These are phyloP conservation scores for Aureobasidium sp. DNA, from an alignment of 2,329 filamentous ascomycete species.

Conservation along the genomic window DNA sequence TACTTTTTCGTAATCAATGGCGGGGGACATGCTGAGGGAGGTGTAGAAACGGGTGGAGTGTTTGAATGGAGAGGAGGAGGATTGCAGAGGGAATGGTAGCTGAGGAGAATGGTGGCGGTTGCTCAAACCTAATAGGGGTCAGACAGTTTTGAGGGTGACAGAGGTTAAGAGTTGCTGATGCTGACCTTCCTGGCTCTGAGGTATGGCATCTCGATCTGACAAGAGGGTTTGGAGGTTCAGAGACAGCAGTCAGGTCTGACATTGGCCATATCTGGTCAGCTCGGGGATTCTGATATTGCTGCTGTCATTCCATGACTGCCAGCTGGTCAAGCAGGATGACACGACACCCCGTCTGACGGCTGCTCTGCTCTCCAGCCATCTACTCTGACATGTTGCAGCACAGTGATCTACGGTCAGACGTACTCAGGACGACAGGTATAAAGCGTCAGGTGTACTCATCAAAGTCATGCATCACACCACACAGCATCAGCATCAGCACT, in stretches of 20 bases:
- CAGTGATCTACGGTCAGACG: neutral
- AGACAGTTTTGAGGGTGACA: neutral
- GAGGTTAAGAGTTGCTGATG: neutral
- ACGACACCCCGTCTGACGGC: neutral
- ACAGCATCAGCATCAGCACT: neutral
- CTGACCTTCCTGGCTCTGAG: neutral
- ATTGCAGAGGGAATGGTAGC: neutral
- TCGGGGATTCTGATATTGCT: neutral
- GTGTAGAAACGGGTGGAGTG: neutral
- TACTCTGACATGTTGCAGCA: too few relatives aligned
- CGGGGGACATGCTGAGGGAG: neutral
- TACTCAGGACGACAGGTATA: neutral
- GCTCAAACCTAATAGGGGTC: neutral
- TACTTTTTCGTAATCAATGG: neutral
- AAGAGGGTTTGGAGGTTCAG: neutral
- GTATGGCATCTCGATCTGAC: neutral
- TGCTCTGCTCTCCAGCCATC: neutral
- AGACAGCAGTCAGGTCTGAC: neutral
- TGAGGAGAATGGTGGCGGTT: neutral
- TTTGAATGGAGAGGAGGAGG: neutral
- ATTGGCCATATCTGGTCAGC: neutral
- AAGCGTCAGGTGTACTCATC: slow-evolving; percentile 1
- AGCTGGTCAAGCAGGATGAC: neutral
- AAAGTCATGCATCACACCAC: neutral
- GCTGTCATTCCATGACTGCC: neutral